A percentile compares a stretch with the other conserved stretches of the same genome.
Evolutionary conservation across 164 flowering plant species (phyloP).

Genomic region (grape (Vitis vinifera)): DNA sequence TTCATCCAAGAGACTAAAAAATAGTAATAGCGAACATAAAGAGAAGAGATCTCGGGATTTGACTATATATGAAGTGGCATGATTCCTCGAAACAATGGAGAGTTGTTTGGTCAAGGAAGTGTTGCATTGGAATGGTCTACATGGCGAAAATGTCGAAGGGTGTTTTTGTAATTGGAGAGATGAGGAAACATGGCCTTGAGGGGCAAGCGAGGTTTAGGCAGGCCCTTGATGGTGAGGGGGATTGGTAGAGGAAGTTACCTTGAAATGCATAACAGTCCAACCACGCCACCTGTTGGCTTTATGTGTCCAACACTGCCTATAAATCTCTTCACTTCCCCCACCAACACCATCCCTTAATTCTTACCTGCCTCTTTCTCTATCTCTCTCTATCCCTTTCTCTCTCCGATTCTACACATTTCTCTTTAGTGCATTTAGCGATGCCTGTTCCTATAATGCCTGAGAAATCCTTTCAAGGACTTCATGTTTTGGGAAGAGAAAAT

Average conservation of each 20-base stretch:
- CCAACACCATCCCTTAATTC: background rate
- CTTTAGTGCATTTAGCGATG: slow-evolving; percentile 20
- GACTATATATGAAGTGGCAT: too few relatives aligned
- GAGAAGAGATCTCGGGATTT: too few relatives aligned
- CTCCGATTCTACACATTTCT: too few relatives aligned
- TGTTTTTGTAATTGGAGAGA: background rate
- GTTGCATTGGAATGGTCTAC: too few relatives aligned
- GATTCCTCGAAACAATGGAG: too few relatives aligned
- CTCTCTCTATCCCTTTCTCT: background rate
- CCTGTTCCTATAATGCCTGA: slow-evolving; percentile 42
- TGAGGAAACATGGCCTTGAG: slow-evolving; percentile 2
- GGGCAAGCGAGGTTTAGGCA: slow-evolving; percentile 12
- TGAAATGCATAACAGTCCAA: background rate
- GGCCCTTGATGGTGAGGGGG: background rate
- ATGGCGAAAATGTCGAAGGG: background rate
- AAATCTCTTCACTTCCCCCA: slow-evolving; percentile 1
- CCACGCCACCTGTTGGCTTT: background rate
- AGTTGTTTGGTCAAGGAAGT: too few relatives aligned
- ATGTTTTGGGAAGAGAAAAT: slow-evolving; percentile 25
- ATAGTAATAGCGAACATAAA: too few relatives aligned
- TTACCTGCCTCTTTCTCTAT: slow-evolving; percentile 10
- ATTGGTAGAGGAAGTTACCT: slow-evolving; percentile 1
- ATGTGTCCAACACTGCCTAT: slow-evolving; percentile 2
- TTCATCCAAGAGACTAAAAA: too few relatives aligned
- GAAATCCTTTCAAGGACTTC: slow-evolving; percentile 30